Evolutionary conservation across 1,284 basidiomycete species (phyloP).

Genomic region (Naganishia albida): DNA sequence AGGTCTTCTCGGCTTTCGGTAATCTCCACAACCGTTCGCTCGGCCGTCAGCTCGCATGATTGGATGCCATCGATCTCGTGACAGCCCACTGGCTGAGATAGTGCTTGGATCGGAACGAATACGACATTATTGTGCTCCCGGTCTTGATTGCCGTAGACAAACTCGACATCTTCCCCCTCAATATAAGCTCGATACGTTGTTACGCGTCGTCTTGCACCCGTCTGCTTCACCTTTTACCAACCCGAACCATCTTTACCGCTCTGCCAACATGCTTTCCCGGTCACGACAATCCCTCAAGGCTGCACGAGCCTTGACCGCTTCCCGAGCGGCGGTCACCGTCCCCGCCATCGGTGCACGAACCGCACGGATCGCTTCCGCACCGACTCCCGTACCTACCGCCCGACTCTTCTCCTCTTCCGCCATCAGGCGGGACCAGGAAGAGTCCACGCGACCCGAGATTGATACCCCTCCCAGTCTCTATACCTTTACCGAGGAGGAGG

Average conservation of each 20-base stretch:
- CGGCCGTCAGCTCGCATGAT: slow-evolving; percentile 11
- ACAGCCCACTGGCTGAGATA: not conserved
- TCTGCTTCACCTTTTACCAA: not conserved
- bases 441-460: slow-evolving; percentile 47
- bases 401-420: slow-evolving; percentile 38
- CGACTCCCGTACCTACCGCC: not conserved
- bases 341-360: slow-evolving; percentile 7
- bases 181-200: not conserved
- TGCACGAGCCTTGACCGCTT: slow-evolving; percentile 11
- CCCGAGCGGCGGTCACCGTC: not conserved
- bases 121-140: slow-evolving; percentile 1
- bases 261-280: slow-evolving; percentile 12
- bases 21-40: not conserved
- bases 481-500: slow-evolving; percentile 85
- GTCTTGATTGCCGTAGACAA: slow-evolving; percentile 9
- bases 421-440: slow-evolving; percentile 39
- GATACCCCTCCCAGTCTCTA: slow-evolving; percentile 59
- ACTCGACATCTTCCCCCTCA: not conserved
- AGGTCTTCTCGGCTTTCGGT: not conserved
- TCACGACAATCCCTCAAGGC: slow-evolving; percentile 23
- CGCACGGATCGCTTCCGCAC: not conserved
- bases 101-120: not conserved
- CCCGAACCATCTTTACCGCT: not conserved
- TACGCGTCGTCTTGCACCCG: not conserved
- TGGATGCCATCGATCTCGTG: slow-evolving; percentile 14